These are phyloP conservation scores for Globisporangium iwayamae DNA, from an alignment of 352 stramenopile genomes.

Conservation along the genomic window DNA sequence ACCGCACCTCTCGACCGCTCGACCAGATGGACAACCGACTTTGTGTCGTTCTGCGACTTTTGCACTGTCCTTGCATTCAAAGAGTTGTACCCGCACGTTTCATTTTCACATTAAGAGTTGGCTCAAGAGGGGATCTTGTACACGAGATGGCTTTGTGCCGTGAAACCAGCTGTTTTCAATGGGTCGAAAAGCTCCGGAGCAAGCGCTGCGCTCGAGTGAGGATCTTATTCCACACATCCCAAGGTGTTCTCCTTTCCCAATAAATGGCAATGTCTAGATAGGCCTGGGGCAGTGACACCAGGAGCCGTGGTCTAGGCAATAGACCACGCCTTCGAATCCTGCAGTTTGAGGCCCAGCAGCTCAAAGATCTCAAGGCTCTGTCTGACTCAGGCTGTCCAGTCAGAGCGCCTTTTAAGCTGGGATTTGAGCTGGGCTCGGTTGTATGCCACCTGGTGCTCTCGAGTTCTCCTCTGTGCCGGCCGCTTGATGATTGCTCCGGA, in stretches of 20 bases:
- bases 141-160: neutral
- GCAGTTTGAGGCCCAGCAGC: too few relatives aligned
- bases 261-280: neutral
- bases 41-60: neutral
- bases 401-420: neutral
- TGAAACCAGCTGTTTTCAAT: neutral
- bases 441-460: neutral
- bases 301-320: neutral
- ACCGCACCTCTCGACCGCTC: neutral
- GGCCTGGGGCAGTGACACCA: neutral
- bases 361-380: neutral
- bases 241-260: neutral
- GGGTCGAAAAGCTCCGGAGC: neutral
- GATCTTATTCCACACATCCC: neutral
- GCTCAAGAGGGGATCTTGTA: neutral
- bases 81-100: neutral
- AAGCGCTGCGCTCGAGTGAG: too few relatives aligned
- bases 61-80: neutral
- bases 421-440: too few relatives aligned
- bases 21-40: constrained; percentile 8
- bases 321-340: neutral
- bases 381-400: too few relatives aligned
- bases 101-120: neutral
- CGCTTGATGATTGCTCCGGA: neutral
- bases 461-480: neutral